A percentile compares a stretch with the other conserved stretches of the same genome.
Evolutionary conservation across 352 stramenopile genomes (phyloP).

Genomic region (Globisporangium nagaii): DNA sequence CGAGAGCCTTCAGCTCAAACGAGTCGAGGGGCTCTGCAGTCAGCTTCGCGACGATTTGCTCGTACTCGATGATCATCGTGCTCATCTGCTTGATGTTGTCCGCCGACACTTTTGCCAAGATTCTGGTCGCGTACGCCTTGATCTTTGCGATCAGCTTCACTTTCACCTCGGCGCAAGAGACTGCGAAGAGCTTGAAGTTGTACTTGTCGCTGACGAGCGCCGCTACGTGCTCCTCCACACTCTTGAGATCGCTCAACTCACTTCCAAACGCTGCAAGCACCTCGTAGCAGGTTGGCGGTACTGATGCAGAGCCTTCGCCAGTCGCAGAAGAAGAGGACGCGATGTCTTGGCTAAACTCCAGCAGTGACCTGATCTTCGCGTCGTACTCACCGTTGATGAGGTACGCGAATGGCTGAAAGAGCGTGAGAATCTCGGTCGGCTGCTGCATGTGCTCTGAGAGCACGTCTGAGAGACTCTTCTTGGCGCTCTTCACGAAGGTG

Average conservation of each 20-base stretch:
- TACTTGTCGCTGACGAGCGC: conserved; percentile 77
- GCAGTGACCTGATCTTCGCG: conserved; percentile 39
- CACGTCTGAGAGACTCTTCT: conserved; percentile 48
- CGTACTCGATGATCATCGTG: conserved; percentile 80
- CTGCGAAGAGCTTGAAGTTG: conserved; percentile 86
- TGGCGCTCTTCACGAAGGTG: conserved; percentile 67
- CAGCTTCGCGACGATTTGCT: conserved; percentile 84
- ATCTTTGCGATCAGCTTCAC: conserved; percentile 70
- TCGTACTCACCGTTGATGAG: conserved; percentile 83
- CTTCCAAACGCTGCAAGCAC: conserved; percentile 36
- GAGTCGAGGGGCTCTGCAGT: conserved; percentile 87
- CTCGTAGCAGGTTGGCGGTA: conserved; percentile 27
- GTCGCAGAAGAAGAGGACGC: neutral
- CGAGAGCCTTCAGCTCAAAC: conserved; percentile 85
- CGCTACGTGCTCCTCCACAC: conserved; percentile 38
- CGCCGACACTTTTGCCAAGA: conserved; percentile 79
- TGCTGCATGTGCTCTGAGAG: conserved; percentile 62
- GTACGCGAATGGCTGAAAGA: conserved; percentile 70
- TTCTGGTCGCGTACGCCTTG: conserved; percentile 51
- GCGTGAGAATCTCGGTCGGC: conserved; percentile 55
- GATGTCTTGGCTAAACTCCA: conserved; percentile 25
- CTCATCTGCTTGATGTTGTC: conserved; percentile 88
- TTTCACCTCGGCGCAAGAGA: conserved; percentile 88
- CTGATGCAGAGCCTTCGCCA: neutral
- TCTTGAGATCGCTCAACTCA: conserved; percentile 53